Conservation (phyloP, 2,329 filamentous ascomycete genomes). For the Aphanoascus verrucosus region DNA sequence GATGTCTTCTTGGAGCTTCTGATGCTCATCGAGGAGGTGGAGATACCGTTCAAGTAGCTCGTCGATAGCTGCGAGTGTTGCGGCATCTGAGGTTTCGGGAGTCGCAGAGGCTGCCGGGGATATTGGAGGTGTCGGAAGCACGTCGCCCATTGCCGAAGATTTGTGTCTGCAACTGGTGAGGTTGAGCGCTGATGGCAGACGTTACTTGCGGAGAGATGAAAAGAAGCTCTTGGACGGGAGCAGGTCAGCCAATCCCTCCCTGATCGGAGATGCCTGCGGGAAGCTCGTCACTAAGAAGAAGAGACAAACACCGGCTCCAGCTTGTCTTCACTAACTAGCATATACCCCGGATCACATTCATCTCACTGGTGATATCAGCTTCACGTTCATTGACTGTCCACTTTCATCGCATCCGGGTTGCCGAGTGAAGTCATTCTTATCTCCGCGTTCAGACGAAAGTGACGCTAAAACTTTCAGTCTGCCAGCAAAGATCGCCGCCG, state of each 20-base stretch:
- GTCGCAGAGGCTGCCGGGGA: slow-evolving; percentile 15
- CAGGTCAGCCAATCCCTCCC: too few relatives aligned
- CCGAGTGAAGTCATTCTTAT: slow-evolving; percentile 9
- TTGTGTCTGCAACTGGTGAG: background rate
- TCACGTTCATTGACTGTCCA: background rate
- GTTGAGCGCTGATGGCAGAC: background rate
- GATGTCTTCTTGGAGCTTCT: slow-evolving; percentile 31
- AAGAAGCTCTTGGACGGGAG: background rate
- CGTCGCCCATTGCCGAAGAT: slow-evolving; percentile 9
- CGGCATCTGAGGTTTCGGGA: slow-evolving; percentile 17
- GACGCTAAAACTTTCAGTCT: background rate
- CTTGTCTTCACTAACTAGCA: background rate
- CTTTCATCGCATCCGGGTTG: background rate
- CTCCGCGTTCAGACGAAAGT: slow-evolving; percentile 10
- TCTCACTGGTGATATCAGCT: background rate
- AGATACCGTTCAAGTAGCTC: slow-evolving; percentile 35
- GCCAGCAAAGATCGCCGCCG: background rate
- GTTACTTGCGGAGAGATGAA: background rate
- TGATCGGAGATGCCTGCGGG: too few relatives aligned
- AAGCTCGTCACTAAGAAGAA: background rate
- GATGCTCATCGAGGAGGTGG: slow-evolving; percentile 34
- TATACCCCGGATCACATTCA: background rate
- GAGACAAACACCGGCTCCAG: background rate
- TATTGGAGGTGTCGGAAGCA: slow-evolving; percentile 14
- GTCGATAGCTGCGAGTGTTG: slow-evolving; percentile 30